Conservation (phyloP, 768 basidiomycete species). For the Ramaria rubella region DNA sequence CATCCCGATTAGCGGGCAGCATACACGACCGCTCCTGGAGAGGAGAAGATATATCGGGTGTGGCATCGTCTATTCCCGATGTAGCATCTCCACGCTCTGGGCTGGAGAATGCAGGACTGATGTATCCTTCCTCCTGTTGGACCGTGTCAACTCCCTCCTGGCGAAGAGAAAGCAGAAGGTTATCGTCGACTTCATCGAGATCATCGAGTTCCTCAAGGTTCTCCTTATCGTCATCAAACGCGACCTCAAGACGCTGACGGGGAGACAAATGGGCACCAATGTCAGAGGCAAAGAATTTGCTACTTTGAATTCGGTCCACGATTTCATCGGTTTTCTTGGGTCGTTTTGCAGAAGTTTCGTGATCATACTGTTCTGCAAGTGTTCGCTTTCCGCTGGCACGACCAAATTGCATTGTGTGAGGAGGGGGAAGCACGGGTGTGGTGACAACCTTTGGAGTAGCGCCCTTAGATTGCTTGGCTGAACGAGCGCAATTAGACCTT, state of each 20-base stretch:
- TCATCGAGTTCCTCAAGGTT: constrained; percentile 3
- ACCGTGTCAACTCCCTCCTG: neutral
- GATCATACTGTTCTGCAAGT: constrained; percentile 62
- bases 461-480: constrained; percentile 14
- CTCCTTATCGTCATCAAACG: constrained; percentile 7
- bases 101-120: constrained; percentile 4
- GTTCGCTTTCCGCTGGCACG: constrained; percentile 72
- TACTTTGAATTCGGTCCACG: neutral
- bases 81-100: neutral
- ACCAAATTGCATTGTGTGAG: constrained; percentile 30
- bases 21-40: neutral
- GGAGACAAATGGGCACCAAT: neutral
- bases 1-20: neutral
- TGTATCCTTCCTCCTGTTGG: neutral
- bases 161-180: neutral
- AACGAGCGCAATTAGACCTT: constrained; percentile 36
- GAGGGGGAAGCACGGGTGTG: constrained; percentile 18
- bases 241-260: neutral
- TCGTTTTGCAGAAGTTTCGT: constrained; percentile 48
- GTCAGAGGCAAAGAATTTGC: constrained; percentile 3
- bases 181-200: neutral
- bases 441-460: constrained; percentile 16
- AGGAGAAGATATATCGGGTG: neutral
- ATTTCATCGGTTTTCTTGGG: neutral
- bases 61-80: neutral